Evolutionary conservation across 1,139 yeast genomes (phyloP), one percentile per base, ranked within the genome.

Genomic region (Debaryomyces robertsiae): DNA sequence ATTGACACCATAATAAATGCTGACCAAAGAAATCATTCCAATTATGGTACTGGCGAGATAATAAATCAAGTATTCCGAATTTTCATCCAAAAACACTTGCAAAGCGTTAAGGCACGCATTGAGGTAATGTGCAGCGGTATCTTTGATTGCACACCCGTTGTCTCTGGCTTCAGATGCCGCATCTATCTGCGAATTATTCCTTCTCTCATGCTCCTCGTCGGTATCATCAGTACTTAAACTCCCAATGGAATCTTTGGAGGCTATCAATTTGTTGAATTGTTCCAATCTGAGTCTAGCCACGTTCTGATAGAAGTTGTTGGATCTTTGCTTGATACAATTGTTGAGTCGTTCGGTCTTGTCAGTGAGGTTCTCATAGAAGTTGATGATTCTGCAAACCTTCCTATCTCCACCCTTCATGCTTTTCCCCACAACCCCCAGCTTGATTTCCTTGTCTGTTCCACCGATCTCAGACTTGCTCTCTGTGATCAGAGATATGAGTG

Each of bases 361-460:
- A 9, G 62, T 46, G 27, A 63, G 51, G 42, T 48, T 56, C 44
- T 64, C 69, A 47, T 61, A 64, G 41, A 63, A 63, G 27, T 42
- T 52, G 34, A 64, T 62, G 27, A 35, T 41, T 19, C 32, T 41
- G 18, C 35, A 33, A n/a, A 44, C 38, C 19, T 38, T 31, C 22
- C 30, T 38, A 9, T 19, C 32, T 15, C 38, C 39, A 3, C 23
- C 9, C 5, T 25, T 18, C 6, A 23, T 10, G 9, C 9, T 13
- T 13, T 34, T 28, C 19, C 25, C 36, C 11, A 10, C 22, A 17
- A n/a, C 11, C 14, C 22, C 11, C 3, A 10, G 9, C 10, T 33
- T 33, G 3, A 11, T 19, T 5, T 25, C 28, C 10, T 25, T 25
- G 7, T 19, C 22, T 19, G 22, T 7, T 7, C 7, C 22, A 7